Percentiles rank a stretch among this genome's conserved stretches.
phyloP scores from a whole-genome alignment of 768 basidiomycete genomes.

The Pholiota molesta region DNA sequence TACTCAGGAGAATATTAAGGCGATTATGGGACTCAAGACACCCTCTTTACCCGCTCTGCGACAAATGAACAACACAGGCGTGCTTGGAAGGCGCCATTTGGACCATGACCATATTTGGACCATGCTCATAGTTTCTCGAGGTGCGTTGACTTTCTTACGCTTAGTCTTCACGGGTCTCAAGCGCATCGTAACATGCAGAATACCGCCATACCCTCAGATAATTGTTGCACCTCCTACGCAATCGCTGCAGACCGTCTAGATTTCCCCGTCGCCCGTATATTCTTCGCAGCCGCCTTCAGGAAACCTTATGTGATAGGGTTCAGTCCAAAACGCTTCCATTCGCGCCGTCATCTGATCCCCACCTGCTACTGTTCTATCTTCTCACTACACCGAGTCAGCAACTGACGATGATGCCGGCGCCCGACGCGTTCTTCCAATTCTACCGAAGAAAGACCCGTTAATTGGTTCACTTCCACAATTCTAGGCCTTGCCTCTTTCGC shows the following conservation, averaged over 20 bases:
- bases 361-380: background rate
- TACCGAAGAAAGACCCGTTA: background rate
- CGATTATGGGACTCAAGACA: background rate
- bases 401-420: background rate
- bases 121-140: background rate
- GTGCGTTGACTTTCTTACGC: background rate
- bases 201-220: background rate
- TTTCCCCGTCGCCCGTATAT: no score
- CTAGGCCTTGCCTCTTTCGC: background rate
- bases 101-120: background rate
- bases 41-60: background rate
- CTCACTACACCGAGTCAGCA: background rate
- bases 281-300: no score
- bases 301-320: background rate
- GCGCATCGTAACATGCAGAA: background rate
- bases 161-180: background rate
- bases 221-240: background rate
- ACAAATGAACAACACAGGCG: background rate
- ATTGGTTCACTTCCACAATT: background rate
- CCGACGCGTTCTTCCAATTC: conserved; percentile 1
- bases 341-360: background rate
- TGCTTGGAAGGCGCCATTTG: background rate
- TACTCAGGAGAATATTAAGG: background rate
- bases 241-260: no score
- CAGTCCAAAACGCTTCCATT: background rate